Percentiles rank a stretch among this genome's conserved stretches.
Evolutionary conservation across 2,329 filamentous ascomycete genomes (phyloP).

Genomic region (Colletotrichum incanum): DNA sequence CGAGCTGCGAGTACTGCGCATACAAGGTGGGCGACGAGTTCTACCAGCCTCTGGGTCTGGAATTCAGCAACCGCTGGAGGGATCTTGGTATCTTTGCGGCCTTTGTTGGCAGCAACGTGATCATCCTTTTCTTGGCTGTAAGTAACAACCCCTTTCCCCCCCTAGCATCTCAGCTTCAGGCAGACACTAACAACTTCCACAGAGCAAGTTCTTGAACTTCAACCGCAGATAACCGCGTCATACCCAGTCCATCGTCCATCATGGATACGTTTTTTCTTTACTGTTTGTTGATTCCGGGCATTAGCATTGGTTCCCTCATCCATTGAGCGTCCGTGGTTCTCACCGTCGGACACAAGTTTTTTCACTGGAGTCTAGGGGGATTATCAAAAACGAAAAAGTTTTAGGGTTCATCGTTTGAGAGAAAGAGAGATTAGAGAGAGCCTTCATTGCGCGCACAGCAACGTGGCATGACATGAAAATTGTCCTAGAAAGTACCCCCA

Average conservation of each 20-base stretch:
- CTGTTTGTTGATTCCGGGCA: slow-evolving; percentile 27
- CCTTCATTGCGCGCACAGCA: slow-evolving; percentile 13
- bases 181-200: slow-evolving; percentile 10
- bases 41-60: slow-evolving; percentile 77
- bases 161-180: background rate
- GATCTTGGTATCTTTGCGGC: slow-evolving; percentile 85
- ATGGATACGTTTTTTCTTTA: background rate
- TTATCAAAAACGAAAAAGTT: background rate
- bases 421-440: slow-evolving; percentile 17
- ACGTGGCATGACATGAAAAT: background rate
- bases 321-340: background rate
- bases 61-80: slow-evolving; percentile 81
- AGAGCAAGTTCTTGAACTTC: slow-evolving; percentile 69
- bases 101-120: slow-evolving; percentile 84
- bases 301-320: slow-evolving; percentile 1
- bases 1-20: slow-evolving; percentile 84
- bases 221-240: slow-evolving; percentile 61
- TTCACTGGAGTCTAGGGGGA: slow-evolving; percentile 6
- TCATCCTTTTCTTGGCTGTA: slow-evolving; percentile 71
- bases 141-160: slow-evolving; percentile 48
- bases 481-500: background rate
- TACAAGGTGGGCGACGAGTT: slow-evolving; percentile 87
- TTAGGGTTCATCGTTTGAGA: background rate
- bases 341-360: background rate
- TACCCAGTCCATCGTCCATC: background rate